Evolutionary conservation across 2,329 filamentous ascomycete species (phyloP).

Genomic region (Colletotrichum limetticola): DNA sequence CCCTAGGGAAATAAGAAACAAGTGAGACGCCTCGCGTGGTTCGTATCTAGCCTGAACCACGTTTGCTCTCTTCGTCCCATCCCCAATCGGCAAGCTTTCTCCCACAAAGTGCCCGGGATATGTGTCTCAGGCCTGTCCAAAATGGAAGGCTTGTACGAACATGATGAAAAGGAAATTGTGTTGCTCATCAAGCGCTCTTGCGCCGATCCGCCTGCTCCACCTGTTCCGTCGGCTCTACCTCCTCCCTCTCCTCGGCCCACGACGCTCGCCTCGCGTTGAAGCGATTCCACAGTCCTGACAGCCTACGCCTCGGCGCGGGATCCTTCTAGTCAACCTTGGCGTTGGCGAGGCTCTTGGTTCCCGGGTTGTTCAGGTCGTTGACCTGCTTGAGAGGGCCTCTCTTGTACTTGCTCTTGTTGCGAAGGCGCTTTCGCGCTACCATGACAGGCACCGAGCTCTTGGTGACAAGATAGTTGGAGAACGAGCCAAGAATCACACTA

Average conservation of each 20-base stretch:
- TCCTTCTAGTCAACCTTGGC: slow-evolving; percentile 77
- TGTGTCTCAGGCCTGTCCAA: neutral
- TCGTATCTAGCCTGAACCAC: slow-evolving; percentile 3
- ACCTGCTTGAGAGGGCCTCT: slow-evolving; percentile 77
- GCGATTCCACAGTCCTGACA: slow-evolving; percentile 7
- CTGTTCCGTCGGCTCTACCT: neutral
- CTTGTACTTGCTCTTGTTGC: slow-evolving; percentile 87
- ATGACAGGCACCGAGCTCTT: slow-evolving; percentile 98
- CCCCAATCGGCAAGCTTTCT: neutral
- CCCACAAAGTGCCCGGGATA: neutral
- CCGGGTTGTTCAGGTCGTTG: slow-evolving; percentile 82
- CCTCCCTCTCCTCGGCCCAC: neutral
- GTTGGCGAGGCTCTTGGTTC: slow-evolving; percentile 72
- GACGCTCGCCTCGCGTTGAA: neutral
- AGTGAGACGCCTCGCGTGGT: neutral
- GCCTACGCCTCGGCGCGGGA: slow-evolving; percentile 23
- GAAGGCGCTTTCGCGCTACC: slow-evolving; percentile 91
- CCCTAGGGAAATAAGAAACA: neutral
- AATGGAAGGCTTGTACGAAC: neutral
- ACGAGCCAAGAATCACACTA: slow-evolving; percentile 93
- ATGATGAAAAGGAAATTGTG: neutral
- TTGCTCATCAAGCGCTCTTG: neutral
- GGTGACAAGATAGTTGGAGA: slow-evolving; percentile 96
- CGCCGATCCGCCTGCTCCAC: neutral
- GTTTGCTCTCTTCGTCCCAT: neutral